Evolutionary conservation across 1,284 basidiomycete genomes (phyloP).

Genomic region (Pseudozyma sp.): DNA sequence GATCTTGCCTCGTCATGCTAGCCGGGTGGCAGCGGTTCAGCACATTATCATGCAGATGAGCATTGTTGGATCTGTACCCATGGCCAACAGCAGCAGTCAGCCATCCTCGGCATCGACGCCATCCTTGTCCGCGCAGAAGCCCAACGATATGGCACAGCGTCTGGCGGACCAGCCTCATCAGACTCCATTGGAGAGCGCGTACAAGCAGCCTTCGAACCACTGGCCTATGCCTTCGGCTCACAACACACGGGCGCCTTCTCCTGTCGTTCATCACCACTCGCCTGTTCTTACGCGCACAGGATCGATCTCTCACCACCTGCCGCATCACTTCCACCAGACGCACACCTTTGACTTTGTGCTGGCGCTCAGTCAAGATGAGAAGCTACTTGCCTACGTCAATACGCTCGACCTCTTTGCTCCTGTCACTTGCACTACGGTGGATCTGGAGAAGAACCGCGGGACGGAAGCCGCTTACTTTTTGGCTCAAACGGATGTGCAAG

Average conservation of each 20-base stretch:
- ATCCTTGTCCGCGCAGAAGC: constrained; percentile 24
- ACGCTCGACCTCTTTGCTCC: constrained; percentile 67
- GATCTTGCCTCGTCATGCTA: constrained; percentile 84
- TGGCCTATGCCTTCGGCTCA: constrained; percentile 45
- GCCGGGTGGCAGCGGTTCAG: constrained; percentile 79
- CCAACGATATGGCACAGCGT: constrained; percentile 34
- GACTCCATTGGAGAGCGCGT: constrained; percentile 43
- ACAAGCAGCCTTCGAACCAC: constrained; percentile 61
- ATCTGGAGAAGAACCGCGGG: constrained; percentile 48
- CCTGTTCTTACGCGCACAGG: constrained; percentile 27
- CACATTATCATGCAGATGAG: constrained; percentile 63
- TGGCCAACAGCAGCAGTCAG: constrained; percentile 15
- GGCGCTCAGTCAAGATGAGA: constrained; percentile 64
- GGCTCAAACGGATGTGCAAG: constrained; percentile 50
- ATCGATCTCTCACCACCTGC: constrained; percentile 35
- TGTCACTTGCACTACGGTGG: constrained; percentile 62
- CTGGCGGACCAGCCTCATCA: constrained; percentile 46
- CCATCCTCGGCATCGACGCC: constrained; percentile 32
- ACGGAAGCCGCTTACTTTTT: constrained; percentile 63
- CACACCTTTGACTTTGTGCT: constrained; percentile 66
- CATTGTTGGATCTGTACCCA: constrained; percentile 32
- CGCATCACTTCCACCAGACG: constrained; percentile 46
- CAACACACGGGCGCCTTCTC: constrained; percentile 31
- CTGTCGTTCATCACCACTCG: constrained; percentile 28
- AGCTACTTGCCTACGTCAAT: constrained; percentile 63